phyloP scores from a whole-genome alignment of 2,329 filamentous ascomycete species.

The Botrytis medusae region DNA sequence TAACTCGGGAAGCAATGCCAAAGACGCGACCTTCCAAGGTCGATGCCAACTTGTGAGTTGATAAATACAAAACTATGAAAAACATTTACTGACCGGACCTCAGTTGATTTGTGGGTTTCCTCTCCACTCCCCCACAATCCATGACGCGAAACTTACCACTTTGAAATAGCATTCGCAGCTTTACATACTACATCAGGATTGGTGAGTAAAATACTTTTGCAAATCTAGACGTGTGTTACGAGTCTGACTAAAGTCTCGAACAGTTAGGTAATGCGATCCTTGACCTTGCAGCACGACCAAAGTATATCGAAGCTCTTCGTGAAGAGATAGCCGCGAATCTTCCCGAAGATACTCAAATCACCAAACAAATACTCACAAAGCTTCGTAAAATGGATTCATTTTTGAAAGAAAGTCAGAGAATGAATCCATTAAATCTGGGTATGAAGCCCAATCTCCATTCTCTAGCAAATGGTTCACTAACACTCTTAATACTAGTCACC shows the following conservation, averaged over 20 bases:
- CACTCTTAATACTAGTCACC: neutral
- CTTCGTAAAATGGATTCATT: slow-evolving; percentile 43
- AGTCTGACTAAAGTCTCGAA: neutral
- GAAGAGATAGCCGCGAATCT: slow-evolving; percentile 29
- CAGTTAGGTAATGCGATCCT: slow-evolving; percentile 42
- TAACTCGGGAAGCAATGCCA: slow-evolving; percentile 10
- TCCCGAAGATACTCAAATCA: slow-evolving; percentile 43
- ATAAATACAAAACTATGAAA: neutral
- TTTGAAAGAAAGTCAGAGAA: slow-evolving; percentile 42
- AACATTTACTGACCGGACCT: neutral
- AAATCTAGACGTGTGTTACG: neutral
- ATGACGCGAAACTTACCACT: neutral
- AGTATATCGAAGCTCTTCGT: slow-evolving; percentile 40
- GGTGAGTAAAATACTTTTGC: neutral
- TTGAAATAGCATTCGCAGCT: slow-evolving; percentile 4
- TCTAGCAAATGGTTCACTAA: neutral
- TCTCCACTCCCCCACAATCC: neutral
- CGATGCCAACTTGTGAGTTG: slow-evolving; percentile 12
- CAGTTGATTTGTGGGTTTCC: neutral
- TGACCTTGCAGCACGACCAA: slow-evolving; percentile 50
- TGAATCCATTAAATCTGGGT: slow-evolving; percentile 41
- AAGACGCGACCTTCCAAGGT: slow-evolving; percentile 14
- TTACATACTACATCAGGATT: slow-evolving; percentile 6
- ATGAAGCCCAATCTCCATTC: slow-evolving; percentile 6
- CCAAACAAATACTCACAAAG: slow-evolving; percentile 26